Evolutionary conservation across 768 basidiomycete genomes (phyloP).

Genomic region (Psilocybe cubensis): DNA sequence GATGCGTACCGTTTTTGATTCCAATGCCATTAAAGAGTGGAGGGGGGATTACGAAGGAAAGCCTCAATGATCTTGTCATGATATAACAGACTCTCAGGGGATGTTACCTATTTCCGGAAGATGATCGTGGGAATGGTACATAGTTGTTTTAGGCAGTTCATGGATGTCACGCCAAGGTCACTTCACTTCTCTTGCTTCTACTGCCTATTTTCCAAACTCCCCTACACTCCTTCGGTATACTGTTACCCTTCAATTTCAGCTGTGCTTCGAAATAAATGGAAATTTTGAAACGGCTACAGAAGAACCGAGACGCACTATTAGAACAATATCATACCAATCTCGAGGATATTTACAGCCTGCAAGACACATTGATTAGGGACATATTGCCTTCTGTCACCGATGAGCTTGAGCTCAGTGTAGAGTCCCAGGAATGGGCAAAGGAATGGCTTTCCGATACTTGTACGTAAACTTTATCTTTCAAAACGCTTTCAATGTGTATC

Average conservation of each 20-base stretch:
- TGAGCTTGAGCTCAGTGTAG: slow-evolving; percentile 55
- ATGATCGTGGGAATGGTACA: slow-evolving; percentile 22
- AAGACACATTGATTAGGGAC: slow-evolving; percentile 53
- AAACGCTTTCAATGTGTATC: slow-evolving; percentile 15
- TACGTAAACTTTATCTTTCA: slow-evolving; percentile 37
- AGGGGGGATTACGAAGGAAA: slow-evolving; percentile 10
- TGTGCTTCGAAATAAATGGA: slow-evolving; percentile 32
- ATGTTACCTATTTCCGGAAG: not conserved
- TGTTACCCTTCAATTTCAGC: not conserved
- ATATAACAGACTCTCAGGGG: too few species aligned
- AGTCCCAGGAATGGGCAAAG: slow-evolving; percentile 52
- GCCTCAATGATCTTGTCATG: too few species aligned
- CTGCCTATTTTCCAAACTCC: too few species aligned
- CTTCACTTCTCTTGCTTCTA: slow-evolving; percentile 3
- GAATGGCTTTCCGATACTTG: slow-evolving; percentile 72
- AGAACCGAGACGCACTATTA: slow-evolving; percentile 50
- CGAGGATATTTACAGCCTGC: slow-evolving; percentile 48
- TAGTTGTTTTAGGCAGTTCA: not conserved
- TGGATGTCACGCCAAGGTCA: slow-evolving; percentile 8
- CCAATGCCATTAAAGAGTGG: slow-evolving; percentile 6
- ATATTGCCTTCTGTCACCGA: slow-evolving; percentile 63
- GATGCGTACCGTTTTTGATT: too few species aligned
- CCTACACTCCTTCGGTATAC: too few species aligned
- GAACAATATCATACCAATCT: slow-evolving; percentile 54
- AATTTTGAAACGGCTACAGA: slow-evolving; percentile 43